Evolutionary conservation across 2,329 filamentous ascomycete genomes (phyloP).

Genomic region (Dothideomycetidae sp.): DNA sequence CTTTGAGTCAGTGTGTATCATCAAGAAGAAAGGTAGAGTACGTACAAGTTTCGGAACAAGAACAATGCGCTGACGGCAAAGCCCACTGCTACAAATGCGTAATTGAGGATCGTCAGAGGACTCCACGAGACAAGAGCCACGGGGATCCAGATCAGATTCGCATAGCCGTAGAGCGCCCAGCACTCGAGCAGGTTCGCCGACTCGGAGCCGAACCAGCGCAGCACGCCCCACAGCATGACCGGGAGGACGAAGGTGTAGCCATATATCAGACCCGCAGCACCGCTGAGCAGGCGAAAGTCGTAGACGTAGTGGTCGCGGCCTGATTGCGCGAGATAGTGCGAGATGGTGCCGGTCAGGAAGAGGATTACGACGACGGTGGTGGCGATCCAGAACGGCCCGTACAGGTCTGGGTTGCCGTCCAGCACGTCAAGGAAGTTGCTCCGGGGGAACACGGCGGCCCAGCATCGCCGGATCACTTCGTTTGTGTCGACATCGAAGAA

Average conservation of each 20-base stretch:
- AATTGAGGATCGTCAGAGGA: conserved; percentile 70
- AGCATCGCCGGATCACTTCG: conserved; percentile 75
- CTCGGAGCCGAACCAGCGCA: conserved; percentile 93
- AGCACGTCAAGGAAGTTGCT: conserved; percentile 94
- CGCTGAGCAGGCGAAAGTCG: conserved; percentile 78
- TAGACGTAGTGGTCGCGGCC: conserved; percentile 65
- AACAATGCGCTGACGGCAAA: conserved; percentile 74
- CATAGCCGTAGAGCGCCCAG: conserved; percentile 90
- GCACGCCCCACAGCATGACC: conserved; percentile 66
- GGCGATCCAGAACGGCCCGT: conserved; percentile 97
- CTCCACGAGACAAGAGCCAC: conserved; percentile 89
- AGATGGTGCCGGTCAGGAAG: conserved; percentile 90
- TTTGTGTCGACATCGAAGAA: conserved; percentile 97
- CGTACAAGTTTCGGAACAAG: conserved; percentile 67
- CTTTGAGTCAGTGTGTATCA: conserved; percentile 3
- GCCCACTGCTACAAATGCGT: conserved; percentile 78
- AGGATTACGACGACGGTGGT: conserved; percentile 93
- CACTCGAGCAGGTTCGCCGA: conserved; percentile 88
- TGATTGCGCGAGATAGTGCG: conserved; percentile 63
- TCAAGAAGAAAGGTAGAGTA: background rate
- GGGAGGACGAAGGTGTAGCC: conserved; percentile 82
- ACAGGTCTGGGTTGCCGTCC: conserved; percentile 91
- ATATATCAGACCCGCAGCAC: conserved; percentile 83
- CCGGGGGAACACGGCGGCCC: conserved; percentile 75
- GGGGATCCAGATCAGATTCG: conserved; percentile 93